Conservation (phyloP, 2,329 filamentous ascomycete genomes). For the Juglanconis juglandina region DNA sequence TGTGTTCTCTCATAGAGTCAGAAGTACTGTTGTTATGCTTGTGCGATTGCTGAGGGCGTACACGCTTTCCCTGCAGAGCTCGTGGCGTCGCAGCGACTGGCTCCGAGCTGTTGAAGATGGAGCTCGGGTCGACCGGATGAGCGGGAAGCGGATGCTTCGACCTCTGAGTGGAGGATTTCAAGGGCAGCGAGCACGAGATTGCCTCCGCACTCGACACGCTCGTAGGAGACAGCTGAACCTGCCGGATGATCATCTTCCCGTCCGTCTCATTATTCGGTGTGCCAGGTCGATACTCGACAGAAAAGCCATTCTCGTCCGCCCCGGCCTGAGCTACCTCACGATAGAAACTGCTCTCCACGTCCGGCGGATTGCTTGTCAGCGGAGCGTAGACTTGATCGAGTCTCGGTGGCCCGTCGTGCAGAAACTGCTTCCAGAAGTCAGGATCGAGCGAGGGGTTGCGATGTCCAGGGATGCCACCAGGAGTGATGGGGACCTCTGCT, state of each 20-base stretch:
- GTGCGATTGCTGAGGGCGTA: conserved; percentile 57
- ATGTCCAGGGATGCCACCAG: conserved; percentile 69
- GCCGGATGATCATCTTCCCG: conserved; percentile 21
- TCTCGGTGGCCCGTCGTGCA: conserved; percentile 39
- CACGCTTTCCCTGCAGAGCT: conserved; percentile 55
- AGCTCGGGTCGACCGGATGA: conserved; percentile 54
- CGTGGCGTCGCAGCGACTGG: conserved; percentile 58
- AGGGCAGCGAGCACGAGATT: conserved; percentile 61
- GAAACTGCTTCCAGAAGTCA: conserved; percentile 48
- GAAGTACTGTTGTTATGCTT: conserved; percentile 85
- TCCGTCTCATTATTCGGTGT: conserved; percentile 41
- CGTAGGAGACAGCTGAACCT: conserved; percentile 47
- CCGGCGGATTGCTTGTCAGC: conserved; percentile 22
- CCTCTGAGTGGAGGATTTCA: conserved; percentile 37
- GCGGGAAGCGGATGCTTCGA: conserved; percentile 44
- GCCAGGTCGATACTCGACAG: conserved; percentile 36
- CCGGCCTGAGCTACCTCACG: conserved; percentile 42
- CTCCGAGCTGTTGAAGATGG: conserved; percentile 43
- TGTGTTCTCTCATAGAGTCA: conserved; percentile 74
- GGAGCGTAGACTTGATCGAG: conserved; percentile 38
- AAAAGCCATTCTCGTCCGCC: not conserved
- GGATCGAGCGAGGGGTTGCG: conserved; percentile 54
- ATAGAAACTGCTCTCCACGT: conserved; percentile 39
- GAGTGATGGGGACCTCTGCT: conserved; percentile 65
- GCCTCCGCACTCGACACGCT: conserved; percentile 60